These are phyloP conservation scores for Aureococcus anophagefferens DNA, from an alignment of 108 stramenopile genomes.

Conservation along the genomic window DNA sequence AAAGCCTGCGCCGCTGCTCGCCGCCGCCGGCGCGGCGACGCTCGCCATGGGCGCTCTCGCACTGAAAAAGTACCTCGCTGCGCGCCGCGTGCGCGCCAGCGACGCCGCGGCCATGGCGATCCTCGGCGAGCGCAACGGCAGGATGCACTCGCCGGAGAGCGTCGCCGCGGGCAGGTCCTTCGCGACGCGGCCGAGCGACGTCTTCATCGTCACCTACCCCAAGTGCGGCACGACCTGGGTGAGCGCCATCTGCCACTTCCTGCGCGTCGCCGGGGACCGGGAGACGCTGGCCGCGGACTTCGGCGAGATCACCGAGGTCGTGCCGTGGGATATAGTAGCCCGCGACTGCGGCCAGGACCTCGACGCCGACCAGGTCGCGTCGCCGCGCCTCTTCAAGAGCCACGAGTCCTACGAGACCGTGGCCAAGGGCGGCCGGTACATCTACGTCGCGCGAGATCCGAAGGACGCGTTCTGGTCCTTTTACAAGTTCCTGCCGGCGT, in stretches of 20 bases:
- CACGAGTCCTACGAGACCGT: neutral
- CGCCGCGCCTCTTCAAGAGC: conserved; percentile 1
- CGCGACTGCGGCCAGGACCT: neutral
- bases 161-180: neutral
- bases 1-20: no score
- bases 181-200: neutral
- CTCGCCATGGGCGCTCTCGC: no score
- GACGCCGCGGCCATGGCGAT: neutral
- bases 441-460: conserved; percentile 10
- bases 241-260: neutral
- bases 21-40: no score
- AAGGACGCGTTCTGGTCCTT: conserved; percentile 1
- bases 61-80: no score
- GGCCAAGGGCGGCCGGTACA: neutral
- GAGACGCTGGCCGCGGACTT: neutral
- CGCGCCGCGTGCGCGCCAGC: no score
- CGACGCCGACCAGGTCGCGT: neutral
- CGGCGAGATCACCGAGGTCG: neutral
- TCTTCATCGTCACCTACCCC: conserved; percentile 10
- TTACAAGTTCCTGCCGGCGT: conserved; percentile 6
- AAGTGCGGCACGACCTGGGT: conserved; percentile 14
- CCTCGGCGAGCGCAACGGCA: neutral
- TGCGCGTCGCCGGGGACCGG: neutral
- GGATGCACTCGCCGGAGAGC: neutral
- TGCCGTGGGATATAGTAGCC: neutral